Evolutionary conservation across 768 basidiomycete genomes (phyloP), one percentile per base, ranked within the genome.

Genomic region (Paxillus involutus): DNA sequence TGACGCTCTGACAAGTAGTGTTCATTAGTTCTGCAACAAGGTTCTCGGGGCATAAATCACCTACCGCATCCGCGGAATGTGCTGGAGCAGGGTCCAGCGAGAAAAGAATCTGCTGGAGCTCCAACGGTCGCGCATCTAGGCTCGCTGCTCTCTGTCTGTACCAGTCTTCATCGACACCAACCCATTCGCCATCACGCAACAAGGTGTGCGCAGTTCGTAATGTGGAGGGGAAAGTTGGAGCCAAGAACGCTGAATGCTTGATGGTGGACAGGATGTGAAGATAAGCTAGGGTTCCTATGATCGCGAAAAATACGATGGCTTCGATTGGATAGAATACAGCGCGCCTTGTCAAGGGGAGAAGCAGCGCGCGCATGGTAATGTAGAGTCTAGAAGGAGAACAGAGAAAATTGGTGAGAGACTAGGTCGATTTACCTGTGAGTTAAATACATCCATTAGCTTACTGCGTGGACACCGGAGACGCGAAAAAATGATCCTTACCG

Each of bases 201-300:
- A 82, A 65, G 0, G 81, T 82, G 66, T 87, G 77, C 3, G 85
- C 72, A 0, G 91, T 77, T 3, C 79, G 75, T 24, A 86, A 74
- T 0, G 75, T 64, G 2, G 79, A 68, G 0, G 80, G 77, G 5
- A 78, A 58, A 14, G 77, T 65, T 0, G 87, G 77, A 1, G 84
- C 83, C 51, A 94, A 81, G 71, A 94, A 88, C 21, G 89, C 80
- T 0, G 89, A 92, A 63, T 94, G 86, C 63, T 95, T 94, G 66
- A 98, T 89, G 49, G 90, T 89, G 52, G 83, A 83, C 56, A 99
- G 82, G 60, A 97, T 80, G 65, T 96, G 94, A 70, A 98, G 97
- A 72, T 98, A 98, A 44, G 92, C 89, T 48, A 98, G 81, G 1
- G 97, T 98, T 19, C 90, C 89, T 55, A 95, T 70, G 64, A 94